Base-by-base conservation (phyloP, 345 rosid species). In the Rhizophora mangle region DNA sequence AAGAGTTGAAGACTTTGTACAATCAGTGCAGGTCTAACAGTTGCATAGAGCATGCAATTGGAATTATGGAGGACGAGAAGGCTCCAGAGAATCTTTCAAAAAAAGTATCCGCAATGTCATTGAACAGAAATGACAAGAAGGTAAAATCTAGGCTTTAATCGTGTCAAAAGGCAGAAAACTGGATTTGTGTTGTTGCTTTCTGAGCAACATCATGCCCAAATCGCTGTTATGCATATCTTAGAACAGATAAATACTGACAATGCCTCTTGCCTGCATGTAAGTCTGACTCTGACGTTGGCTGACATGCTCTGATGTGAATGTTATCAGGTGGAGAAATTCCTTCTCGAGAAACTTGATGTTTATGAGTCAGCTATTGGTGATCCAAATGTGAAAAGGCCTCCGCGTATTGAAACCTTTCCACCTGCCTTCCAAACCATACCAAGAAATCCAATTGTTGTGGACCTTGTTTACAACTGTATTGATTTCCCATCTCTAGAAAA, bases 31-130 rank as follows among this genome's bases (percentile, higher is more conserved):
- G 98, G 86, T 84, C 94, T 69, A 89, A 81, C 65, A 79, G 89
- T 84, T 96, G 98, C 82, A 85, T 90, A 65, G 99, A 96, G 82
- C 99, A 96, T 81, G 99, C 99, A 16, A 72, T 76, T 0, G 96
- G 96, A 62, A 83, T 92, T 63, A 81, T 92, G 60, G 97, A 90
- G 83, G 89, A 74, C 64, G 88, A 80, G 82, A 90, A 81, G 83
- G 97, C 84, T 60, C 91, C 94, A 0, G 97, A 90, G 75, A 89
- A 85, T 70, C 88, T 96, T 32, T 89, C 97, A 2, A 86, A 85
- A 70, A 83, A 83, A 79, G 80, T 96, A 51, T 89, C 98, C 47
- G 74, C 81, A 19, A 82, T 96, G 65, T 92, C 99, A 58, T 67
- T 96, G 72, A 77, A 64, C 21, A 84, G 87, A 67, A 60, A 81